Percentiles rank a stretch among this genome's conserved stretches.
Conservation (phyloP, 768 basidiomycete genomes). For the Termitomyces sp. region DNA sequence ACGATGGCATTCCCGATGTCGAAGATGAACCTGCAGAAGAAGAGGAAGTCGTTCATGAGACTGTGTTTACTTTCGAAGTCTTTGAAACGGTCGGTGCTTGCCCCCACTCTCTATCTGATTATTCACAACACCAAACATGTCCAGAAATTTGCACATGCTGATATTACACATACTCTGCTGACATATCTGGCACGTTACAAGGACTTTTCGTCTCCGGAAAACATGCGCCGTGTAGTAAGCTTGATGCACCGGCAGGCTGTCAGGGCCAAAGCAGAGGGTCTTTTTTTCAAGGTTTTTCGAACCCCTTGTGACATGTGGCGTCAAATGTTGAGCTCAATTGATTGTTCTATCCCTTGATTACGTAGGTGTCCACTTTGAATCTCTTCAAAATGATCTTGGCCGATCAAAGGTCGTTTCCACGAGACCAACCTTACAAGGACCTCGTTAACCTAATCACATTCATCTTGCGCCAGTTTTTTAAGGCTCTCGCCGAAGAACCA, state of each 20-base stretch:
- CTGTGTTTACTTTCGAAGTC: constrained; percentile 86
- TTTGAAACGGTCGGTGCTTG: constrained; percentile 71
- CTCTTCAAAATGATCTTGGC: constrained; percentile 86
- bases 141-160: constrained; percentile 87
- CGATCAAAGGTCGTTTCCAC: constrained; percentile 74
- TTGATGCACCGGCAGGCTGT: constrained; percentile 90
- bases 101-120: constrained; percentile 3
- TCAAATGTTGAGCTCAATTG: constrained; percentile 11
- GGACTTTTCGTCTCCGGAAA: constrained; percentile 73
- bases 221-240: constrained; percentile 86
- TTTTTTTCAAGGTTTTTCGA: constrained; percentile 85
- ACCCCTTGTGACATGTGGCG: constrained; percentile 15
- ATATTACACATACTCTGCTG: constrained; percentile 81
- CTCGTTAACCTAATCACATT: constrained; percentile 80
- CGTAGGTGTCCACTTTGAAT: constrained; percentile 81
- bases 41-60: constrained; percentile 72
- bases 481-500: constrained; percentile 75
- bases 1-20: constrained; percentile 63
- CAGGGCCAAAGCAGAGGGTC: constrained; percentile 85
- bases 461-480: constrained; percentile 92
- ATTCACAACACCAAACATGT: background rate
- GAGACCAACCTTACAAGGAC: constrained; percentile 77
- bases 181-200: constrained; percentile 79
- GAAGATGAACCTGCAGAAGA: constrained; percentile 60
- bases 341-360: constrained; percentile 13